These are phyloP conservation scores for Lipomyces mesembrius DNA, from an alignment of 805 yeast species.

Conservation along the genomic window DNA sequence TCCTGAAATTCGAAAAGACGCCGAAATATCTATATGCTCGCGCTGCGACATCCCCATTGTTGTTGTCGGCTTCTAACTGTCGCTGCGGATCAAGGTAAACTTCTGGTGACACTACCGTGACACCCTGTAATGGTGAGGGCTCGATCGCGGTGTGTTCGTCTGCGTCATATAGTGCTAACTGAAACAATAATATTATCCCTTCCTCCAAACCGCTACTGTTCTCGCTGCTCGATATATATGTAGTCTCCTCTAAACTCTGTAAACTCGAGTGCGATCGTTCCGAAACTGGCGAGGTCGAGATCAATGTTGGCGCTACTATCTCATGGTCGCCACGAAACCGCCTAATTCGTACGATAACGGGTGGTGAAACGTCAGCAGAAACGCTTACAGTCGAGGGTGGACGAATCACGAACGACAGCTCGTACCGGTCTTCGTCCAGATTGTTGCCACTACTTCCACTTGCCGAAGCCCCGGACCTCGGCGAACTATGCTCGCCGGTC, in stretches of 20 bases:
- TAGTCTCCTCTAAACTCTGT: conserved; percentile 1
- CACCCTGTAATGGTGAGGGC: conserved; percentile 1
- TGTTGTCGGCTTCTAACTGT: neutral
- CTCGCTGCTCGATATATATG: neutral
- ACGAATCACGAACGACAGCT: conserved; percentile 1
- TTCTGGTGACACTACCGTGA: conserved; percentile 1
- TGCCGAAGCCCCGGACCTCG: neutral
- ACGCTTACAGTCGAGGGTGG: neutral
- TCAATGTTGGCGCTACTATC: neutral
- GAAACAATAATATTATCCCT: neutral
- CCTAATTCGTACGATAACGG: neutral
- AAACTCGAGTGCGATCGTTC: neutral
- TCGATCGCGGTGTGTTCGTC: neutral
- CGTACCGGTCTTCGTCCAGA: conserved; percentile 6
- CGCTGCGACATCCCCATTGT: neutral
- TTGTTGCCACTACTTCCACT: neutral
- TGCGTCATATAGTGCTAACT: conserved; percentile 2
- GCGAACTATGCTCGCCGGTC: neutral
- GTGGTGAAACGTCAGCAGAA: neutral
- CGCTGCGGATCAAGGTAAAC: conserved; percentile 1
- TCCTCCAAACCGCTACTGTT: neutral
- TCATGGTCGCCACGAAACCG: neutral
- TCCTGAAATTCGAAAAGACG: conserved; percentile 1
- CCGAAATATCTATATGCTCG: conserved; percentile 7
- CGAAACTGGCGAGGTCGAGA: neutral